Conservation (phyloP, 306 rosid species). For the Prinsepia uniflora region DNA sequence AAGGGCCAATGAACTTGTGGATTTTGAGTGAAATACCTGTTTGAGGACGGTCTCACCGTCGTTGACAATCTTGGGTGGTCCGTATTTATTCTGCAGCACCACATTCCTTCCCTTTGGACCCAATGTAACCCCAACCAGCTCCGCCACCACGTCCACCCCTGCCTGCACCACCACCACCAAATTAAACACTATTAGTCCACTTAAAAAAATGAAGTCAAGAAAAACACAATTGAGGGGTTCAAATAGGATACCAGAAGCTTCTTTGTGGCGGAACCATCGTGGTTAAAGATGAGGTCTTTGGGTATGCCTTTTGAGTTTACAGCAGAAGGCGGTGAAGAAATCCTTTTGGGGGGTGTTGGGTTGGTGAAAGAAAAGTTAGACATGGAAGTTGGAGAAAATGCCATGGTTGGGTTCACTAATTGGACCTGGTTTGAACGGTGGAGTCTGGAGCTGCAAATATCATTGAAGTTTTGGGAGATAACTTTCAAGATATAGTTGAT, state of each 20-base stretch:
- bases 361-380: slow-evolving; percentile 53
- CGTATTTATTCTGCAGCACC: slow-evolving; percentile 79
- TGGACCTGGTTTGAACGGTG: slow-evolving; percentile 5
- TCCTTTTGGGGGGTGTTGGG: slow-evolving; percentile 37
- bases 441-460: not conserved
- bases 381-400: slow-evolving; percentile 53
- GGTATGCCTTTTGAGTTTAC: slow-evolving; percentile 48
- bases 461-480: slow-evolving; percentile 7
- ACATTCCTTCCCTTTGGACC: slow-evolving; percentile 96
- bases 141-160: slow-evolving; percentile 82
- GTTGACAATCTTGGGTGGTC: slow-evolving; percentile 90
- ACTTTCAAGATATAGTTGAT: slow-evolving; percentile 8
- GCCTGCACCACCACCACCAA: slow-evolving; percentile 48
- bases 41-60: slow-evolving; percentile 94
- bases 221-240: slow-evolving; percentile 1
- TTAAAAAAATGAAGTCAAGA: not conserved
- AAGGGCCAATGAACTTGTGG: not conserved
- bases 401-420: slow-evolving; percentile 40
- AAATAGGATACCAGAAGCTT: slow-evolving; percentile 57
- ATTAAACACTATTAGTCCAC: slow-evolving; percentile 12
- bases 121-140: slow-evolving; percentile 83
- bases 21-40: slow-evolving; percentile 42
- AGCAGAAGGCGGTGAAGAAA: slow-evolving; percentile 30
- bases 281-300: slow-evolving; percentile 72
- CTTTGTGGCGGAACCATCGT: slow-evolving; percentile 63